These are phyloP conservation scores for Ricinus communis DNA, from an alignment of 345 rosid genomes.

Conservation along the genomic window DNA sequence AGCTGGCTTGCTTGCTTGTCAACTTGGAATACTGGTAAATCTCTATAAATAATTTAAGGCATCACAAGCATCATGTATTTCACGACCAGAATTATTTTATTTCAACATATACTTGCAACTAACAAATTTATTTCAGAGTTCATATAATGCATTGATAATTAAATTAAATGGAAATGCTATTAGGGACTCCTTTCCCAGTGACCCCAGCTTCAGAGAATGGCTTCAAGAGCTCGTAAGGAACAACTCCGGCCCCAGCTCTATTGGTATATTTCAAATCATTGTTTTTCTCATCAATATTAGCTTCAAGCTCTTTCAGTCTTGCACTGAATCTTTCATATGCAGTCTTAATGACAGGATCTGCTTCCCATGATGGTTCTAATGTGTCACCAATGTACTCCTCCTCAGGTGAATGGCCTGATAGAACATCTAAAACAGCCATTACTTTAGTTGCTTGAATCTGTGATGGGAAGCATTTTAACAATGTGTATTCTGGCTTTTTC, in stretches of 20 bases:
- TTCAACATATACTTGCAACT: too few species aligned
- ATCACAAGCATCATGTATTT: too few species aligned
- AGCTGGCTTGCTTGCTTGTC: too few species aligned
- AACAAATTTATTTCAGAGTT: too few species aligned
- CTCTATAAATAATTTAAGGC: too few species aligned
- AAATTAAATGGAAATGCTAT: conserved; percentile 24
- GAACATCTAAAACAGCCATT: conserved; percentile 17
- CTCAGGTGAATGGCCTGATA: conserved; percentile 24
- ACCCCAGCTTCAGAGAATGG: conserved; percentile 19
- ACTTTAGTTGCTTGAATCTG: conserved; percentile 43
- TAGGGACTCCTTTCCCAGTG: conserved; percentile 25
- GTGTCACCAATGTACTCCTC: conserved; percentile 23
- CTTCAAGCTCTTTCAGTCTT: conserved; percentile 18
- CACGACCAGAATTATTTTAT: too few species aligned
- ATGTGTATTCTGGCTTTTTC: conserved; percentile 30
- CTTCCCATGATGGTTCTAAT: conserved; percentile 19
- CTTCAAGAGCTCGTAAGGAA: conserved; percentile 23
- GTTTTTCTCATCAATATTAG: conserved; percentile 19
- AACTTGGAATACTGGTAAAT: too few species aligned
- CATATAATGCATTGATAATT: too few species aligned
- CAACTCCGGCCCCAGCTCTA: conserved; percentile 24
- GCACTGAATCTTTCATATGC: conserved; percentile 24
- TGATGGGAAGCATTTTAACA: conserved; percentile 39
- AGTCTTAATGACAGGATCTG: conserved; percentile 5
- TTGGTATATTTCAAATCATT: conserved; percentile 17